These are phyloP conservation scores for Parsonsia alboflavescens DNA, from an alignment of 257 asterid genomes.

Conservation along the genomic window DNA sequence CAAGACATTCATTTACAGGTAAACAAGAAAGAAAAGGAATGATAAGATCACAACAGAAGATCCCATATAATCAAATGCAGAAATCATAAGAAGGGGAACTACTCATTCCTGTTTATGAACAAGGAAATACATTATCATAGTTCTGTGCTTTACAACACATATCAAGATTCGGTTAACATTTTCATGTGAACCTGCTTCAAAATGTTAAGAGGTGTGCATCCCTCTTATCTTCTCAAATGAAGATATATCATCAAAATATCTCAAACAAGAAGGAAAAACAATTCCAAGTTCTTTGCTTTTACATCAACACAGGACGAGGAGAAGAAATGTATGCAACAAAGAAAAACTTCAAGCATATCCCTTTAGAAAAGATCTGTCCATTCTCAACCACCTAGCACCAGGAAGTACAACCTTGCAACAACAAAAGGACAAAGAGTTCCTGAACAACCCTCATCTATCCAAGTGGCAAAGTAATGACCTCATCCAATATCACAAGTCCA, in stretches of 20 bases:
- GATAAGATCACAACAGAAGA: neutral
- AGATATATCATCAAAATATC: neutral
- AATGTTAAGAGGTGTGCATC: neutral
- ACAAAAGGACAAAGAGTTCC: no score
- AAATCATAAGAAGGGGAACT: neutral
- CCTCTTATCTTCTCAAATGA: neutral
- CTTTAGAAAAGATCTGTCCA: neutral
- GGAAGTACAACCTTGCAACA: no score
- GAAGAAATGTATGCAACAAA: no score
- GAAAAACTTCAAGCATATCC: neutral
- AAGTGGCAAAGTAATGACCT: no score
- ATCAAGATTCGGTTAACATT: neutral
- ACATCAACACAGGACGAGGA: neutral
- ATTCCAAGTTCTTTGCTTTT: neutral
- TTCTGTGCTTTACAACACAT: neutral
- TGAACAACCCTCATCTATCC: no score
- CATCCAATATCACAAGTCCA: no score
- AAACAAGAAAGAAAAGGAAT: neutral
- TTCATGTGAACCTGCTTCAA: neutral
- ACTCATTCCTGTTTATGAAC: neutral
- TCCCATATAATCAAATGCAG: neutral
- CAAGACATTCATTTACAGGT: neutral
- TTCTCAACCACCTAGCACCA: no score
- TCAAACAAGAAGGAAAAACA: neutral
- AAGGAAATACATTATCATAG: neutral